A percentile compares a stretch with the other conserved stretches of the same genome.
Conservation (phyloP, 2,329 filamentous ascomycete genomes). For the Acarospora socialis region DNA sequence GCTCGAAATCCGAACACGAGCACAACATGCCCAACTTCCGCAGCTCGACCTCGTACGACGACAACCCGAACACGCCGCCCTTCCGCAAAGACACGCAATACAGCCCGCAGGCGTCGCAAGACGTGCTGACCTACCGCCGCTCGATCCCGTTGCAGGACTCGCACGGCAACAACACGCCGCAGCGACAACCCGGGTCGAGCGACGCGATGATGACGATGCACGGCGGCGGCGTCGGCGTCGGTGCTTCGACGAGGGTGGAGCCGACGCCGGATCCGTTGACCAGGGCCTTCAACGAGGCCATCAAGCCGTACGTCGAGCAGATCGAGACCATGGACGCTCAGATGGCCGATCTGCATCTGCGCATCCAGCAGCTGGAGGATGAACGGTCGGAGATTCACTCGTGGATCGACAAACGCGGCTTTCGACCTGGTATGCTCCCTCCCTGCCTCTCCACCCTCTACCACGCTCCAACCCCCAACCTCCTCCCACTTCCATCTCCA, state of each 20-base stretch:
- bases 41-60: constrained; percentile 1
- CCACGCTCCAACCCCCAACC: no score
- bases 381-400: constrained; percentile 38
- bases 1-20: constrained; percentile 11
- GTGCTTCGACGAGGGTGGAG: constrained; percentile 19
- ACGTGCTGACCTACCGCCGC: constrained; percentile 12
- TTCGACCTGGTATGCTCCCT: constrained; percentile 40
- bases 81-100: constrained; percentile 15
- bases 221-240: no score
- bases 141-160: not conserved
- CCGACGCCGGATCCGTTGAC: constrained; percentile 37
- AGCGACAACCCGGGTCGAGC: constrained; percentile 3
- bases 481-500: not conserved
- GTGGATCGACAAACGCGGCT: constrained; percentile 41
- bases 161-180: not conserved
- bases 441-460: not conserved
- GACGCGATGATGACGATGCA: constrained; percentile 2
- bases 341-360: constrained; percentile 35
- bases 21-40: constrained; percentile 10
- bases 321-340: constrained; percentile 38
- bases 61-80: constrained; percentile 9
- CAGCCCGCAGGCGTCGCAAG: constrained; percentile 12
- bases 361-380: constrained; percentile 36
- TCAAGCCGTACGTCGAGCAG: constrained; percentile 38
- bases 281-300: constrained; percentile 39